Evolutionary conservation across 192 early-diverging fungal genomes (phyloP), one percentile per base, ranked within the genome.

Genomic region (Phlyctochytrium bullatum): DNA sequence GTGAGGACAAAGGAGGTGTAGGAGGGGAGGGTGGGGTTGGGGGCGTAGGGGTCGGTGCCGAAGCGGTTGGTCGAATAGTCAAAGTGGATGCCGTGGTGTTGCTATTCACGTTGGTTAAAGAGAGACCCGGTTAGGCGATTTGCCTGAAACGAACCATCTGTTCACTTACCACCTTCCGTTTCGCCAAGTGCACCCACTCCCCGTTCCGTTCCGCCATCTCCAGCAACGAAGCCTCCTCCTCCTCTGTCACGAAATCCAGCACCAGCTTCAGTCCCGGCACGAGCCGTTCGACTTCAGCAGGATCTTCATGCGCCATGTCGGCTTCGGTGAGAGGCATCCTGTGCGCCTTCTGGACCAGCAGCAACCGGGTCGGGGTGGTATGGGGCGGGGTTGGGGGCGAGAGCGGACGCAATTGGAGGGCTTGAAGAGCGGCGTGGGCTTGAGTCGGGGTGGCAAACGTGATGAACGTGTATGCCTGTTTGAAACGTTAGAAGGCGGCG

Each of bases 221-320:
- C 66, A 53, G 65, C 54, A 82, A 66, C 1, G 17, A n/a, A 27
- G 51, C 36, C 56, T 82, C 77, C 47, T 82, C 80, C 2, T 75
- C 73, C 34, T 59, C 61, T 2, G 67, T 73, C 14, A 82, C 70
- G 68, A 82, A 82, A 62, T 75, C 67, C 0, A 32, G 50, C 6
- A 82, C 31, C 27, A 72, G 74, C 51, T 66, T 63, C 32, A 82
- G 59, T 27, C 67, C 66, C 29, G 72, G 67, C 28, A 70, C 59
- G 0, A 14, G 25, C 6, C 23, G 4, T 20, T 59, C 30, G 51
- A 74, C 56, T n/a, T 62, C 67, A 0, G 72, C 31, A n/a, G 60
- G 61, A 10, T 68, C 60, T 47, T 51, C 58, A 30, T 59, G 29
- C 2, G 68, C 20, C 10, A 47, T 58, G 24, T 69, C 68, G 3